Conservation (phyloP, 2,329 filamentous ascomycete species). For the Aureobasidium sp. region DNA sequence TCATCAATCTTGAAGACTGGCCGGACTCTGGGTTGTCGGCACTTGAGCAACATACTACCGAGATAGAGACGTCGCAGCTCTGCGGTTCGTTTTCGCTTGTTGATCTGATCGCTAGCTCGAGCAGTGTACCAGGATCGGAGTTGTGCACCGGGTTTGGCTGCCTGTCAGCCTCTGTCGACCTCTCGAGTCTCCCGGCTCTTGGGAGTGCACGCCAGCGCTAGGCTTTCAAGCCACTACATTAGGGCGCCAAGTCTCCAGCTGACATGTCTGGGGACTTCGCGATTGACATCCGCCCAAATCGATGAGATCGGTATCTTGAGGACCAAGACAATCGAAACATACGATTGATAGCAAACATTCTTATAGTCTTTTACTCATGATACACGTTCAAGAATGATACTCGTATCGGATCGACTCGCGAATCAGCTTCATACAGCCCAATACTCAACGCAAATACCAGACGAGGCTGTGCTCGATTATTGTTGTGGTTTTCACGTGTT, state of each 20-base stretch:
- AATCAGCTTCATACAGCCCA: background rate
- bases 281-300: background rate
- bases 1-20: background rate
- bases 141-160: background rate
- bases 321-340: background rate
- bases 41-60: constrained; percentile 8
- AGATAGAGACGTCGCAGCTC: constrained; percentile 2
- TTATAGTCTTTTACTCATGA: background rate
- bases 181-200: constrained; percentile 2
- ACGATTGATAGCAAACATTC: background rate
- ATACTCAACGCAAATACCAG: background rate
- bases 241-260: constrained; percentile 8
- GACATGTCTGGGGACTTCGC: constrained; percentile 6
- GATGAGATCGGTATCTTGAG: background rate
- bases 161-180: constrained; percentile 2
- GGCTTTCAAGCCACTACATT: background rate
- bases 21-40: background rate
- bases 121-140: background rate
- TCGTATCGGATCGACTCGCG: background rate
- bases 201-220: background rate
- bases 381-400: background rate
- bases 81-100: background rate
- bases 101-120: background rate
- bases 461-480: background rate
- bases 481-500: background rate